Evolutionary conservation across 140 eudicot species (phyloP), one percentile per base, ranked within the genome.

Genomic region (Flaveria floridana): DNA sequence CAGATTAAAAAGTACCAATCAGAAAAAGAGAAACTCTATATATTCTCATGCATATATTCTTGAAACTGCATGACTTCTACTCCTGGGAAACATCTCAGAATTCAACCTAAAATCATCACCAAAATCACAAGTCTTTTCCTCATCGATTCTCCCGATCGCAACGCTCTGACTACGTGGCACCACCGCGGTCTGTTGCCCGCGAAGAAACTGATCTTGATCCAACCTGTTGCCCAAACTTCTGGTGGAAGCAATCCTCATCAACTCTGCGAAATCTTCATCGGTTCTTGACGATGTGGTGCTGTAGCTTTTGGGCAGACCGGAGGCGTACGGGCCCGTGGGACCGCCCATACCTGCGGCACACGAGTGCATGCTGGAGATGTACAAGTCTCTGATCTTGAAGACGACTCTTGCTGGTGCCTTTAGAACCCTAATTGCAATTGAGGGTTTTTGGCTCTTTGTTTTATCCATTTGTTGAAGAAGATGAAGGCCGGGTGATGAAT

Each of bases 161-260:
- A 79, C 85, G 62, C 86, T 84, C 26, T 71, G 86, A 19, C 88
- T 86, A 5, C 88, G 82, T 0, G 85, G 83, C 82, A 86, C 55
- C 19, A 62, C 68, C 20, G 42, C 18, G 52, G 30, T 23, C 6
- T 63, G 46, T 63, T 69, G 85, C 15, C 72, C 63, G 25, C 77
- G 77, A 65, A 74, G 53, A 76, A 73, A 39, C 39, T 44, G 50
- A 44, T 78, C 86, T 1, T 51, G 14, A 63, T 80, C 83, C 57
- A 55, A 72, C 44, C 59, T 71, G 48, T 25, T 68, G 6, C 72
- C 75, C 55, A 78, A 34, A 16, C 82, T 76, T 77, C 75, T 77
- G 9, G 78, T 79, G n/a, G 92, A 87, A 52, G 85, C 82, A 50
- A 79, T 76, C 79, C 96, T 78, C 61, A 84, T 66, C 11, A 89